Evolutionary conservation across 2,329 filamentous ascomycete species (phyloP).

Genomic region (Lasiodiplodia gonubiensis): DNA sequence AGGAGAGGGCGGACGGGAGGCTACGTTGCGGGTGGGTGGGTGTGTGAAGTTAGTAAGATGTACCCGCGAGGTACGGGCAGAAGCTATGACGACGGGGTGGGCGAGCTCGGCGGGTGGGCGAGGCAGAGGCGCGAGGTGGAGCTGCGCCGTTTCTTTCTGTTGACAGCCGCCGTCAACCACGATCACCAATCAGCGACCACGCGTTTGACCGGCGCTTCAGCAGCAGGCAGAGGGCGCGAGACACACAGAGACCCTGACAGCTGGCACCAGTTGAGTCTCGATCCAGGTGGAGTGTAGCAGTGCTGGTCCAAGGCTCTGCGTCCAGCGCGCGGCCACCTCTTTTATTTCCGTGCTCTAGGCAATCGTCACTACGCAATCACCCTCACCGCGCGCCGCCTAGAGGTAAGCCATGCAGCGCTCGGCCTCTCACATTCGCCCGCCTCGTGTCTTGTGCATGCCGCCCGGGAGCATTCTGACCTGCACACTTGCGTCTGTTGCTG

Average conservation of each 20-base stretch:
- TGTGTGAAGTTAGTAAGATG: slow-evolving; percentile 20
- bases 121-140: slow-evolving; percentile 11
- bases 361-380: slow-evolving; percentile 22
- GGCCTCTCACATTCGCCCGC: background rate
- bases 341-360: slow-evolving; percentile 17
- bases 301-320: slow-evolving; percentile 2
- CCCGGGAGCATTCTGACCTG: background rate
- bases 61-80: slow-evolving; percentile 19
- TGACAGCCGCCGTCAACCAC: slow-evolving; percentile 19
- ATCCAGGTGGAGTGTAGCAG: background rate
- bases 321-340: slow-evolving; percentile 9
- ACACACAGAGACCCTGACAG: slow-evolving; percentile 11
- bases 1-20: slow-evolving; percentile 3
- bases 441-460: background rate
- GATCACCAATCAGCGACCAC: slow-evolving; percentile 21
- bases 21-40: slow-evolving; percentile 6
- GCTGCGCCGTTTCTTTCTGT: slow-evolving; percentile 9
- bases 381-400: slow-evolving; percentile 9
- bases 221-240: background rate
- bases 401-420: slow-evolving; percentile 15
- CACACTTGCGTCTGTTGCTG: background rate
- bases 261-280: slow-evolving; percentile 17
- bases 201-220: slow-evolving; percentile 12
- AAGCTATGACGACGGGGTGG: slow-evolving; percentile 28
- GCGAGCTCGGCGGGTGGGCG: slow-evolving; percentile 9